Base-by-base conservation (phyloP, 2,329 filamentous ascomycete genomes). In the Penicillium nordicum region DNA sequence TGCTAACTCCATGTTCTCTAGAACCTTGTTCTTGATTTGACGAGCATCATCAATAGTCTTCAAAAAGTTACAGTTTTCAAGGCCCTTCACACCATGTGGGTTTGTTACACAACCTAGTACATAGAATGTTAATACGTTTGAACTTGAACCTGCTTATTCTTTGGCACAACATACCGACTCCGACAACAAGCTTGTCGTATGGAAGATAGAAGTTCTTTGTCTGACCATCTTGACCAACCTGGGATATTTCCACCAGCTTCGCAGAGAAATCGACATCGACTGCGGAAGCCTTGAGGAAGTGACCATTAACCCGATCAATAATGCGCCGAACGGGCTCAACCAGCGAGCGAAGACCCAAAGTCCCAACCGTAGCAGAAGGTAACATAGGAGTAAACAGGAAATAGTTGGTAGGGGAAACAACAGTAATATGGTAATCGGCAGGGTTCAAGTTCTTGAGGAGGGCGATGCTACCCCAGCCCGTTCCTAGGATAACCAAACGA, bases 341-440 rank as follows among this genome's bases (percentile, higher is more conserved):
- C 57, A 99, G 80, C 48, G 92, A 96, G 62, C 93, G 83, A 67
- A 97, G 79, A 70, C 96, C 93, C 32, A 99, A 80, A 0, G 94
- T 99, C 12, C 95, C 95, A 6, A 99, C 94, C 0, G 95, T 99
- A 8, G 94, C 95, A 34, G 92, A 96, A 1, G 94, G 94, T 42
- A 99, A 81, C 92, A 99, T 97, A 0, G 94, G 94, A 2, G 94
- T 99, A 74, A 99, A 99, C 32, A 99, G 78, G 77, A 99, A 99
- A 77, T 97, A 96, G 69, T 97, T 97, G 36, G 89, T 89, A 0
- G 94, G 93, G 12, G 92, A 96, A 42, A 99, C 88, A 38, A 99
- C 88, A 5, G 93, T 97, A 64, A 99, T 88, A 74, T 99, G 92
- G 71, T 97, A 99, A 66, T 97, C 90, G 12, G 92, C 90, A 0